phyloP scores from a whole-genome alignment of 495 filamentous ascomycete species.

The Penicillium turbatum region DNA sequence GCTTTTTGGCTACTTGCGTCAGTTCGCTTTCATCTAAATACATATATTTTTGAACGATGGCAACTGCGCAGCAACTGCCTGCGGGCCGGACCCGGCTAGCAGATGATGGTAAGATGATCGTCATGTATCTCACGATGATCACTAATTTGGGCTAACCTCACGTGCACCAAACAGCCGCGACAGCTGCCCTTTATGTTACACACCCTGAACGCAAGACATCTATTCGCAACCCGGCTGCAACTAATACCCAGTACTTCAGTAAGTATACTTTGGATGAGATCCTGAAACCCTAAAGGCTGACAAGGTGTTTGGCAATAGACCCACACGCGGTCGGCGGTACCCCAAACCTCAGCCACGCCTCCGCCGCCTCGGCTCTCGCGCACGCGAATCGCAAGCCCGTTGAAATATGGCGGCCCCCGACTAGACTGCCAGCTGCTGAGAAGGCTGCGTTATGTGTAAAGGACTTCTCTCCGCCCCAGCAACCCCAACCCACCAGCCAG shows the following conservation, averaged over 20 bases:
- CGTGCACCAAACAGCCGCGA: conserved; percentile 40
- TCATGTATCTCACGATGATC: conserved; percentile 6
- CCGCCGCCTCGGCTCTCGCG: conserved; percentile 71
- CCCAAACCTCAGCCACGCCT: conserved; percentile 61
- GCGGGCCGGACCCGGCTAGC: conserved; percentile 33
- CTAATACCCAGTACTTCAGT: conserved; percentile 25
- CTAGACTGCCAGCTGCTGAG: conserved; percentile 56
- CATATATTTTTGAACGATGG: conserved; percentile 24
- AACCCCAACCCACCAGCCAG: conserved; percentile 47
- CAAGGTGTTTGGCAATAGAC: conserved; percentile 49
- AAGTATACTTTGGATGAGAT: conserved; percentile 8
- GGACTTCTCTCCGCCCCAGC: conserved; percentile 57
- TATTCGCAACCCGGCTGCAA: conserved; percentile 27
- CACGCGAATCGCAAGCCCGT: conserved; percentile 61
- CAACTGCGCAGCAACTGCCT: conserved; percentile 30
- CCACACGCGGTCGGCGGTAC: conserved; percentile 64
- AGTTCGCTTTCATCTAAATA: conserved; percentile 13
- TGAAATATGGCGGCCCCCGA: conserved; percentile 55
- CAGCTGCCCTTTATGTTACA: conserved; percentile 50
- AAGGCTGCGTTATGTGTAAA: conserved; percentile 65
- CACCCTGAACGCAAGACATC: conserved; percentile 40
- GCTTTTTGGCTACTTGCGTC: conserved; percentile 8
- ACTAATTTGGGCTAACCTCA: conserved; percentile 12
- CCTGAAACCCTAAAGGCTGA: conserved; percentile 7
- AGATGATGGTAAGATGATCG: conserved; percentile 40